Conservation (phyloP, 2,329 filamentous ascomycete genomes). For the Xylariales sp. region DNA sequence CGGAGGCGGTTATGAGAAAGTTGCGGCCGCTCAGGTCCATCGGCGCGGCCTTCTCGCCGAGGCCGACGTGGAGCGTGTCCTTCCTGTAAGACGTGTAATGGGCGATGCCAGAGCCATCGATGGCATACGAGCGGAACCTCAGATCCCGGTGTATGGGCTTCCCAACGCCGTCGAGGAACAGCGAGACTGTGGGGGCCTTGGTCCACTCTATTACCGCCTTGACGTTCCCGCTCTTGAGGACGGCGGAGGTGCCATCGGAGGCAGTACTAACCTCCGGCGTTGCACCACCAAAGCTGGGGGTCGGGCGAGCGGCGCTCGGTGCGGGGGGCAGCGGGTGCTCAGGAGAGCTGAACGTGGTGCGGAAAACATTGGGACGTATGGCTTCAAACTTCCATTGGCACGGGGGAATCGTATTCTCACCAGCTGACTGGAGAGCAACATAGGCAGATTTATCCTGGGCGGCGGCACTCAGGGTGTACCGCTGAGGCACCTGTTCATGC, state of each 20-base stretch:
- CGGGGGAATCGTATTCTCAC: constrained; percentile 25
- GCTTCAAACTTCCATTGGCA: constrained; percentile 61
- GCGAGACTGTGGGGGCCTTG: constrained; percentile 51
- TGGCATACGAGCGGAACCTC: constrained; percentile 59
- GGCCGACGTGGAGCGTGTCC: constrained; percentile 61
- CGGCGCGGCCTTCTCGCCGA: constrained; percentile 66
- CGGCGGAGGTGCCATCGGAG: constrained; percentile 28
- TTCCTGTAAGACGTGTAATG: constrained; percentile 62
- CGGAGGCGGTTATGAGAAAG: constrained; percentile 64
- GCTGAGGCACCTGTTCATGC: constrained; percentile 18
- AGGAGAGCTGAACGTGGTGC: constrained; percentile 61
- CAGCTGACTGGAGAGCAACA: constrained; percentile 36
- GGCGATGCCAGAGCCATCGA: constrained; percentile 57
- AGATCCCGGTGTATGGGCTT: constrained; percentile 58
- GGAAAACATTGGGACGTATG: constrained; percentile 58
- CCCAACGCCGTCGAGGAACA: constrained; percentile 44
- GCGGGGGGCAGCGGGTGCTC: constrained; percentile 61
- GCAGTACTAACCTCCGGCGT: constrained; percentile 26
- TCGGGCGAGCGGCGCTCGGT: constrained; percentile 51
- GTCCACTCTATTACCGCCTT: constrained; percentile 56
- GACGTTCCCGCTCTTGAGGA: constrained; percentile 42
- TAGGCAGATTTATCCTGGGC: constrained; percentile 11
- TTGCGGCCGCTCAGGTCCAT: constrained; percentile 66
- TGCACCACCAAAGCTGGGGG: constrained; percentile 26
- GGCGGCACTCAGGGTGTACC: constrained; percentile 12